Percentiles rank a stretch among this genome's conserved stretches.
Evolutionary conservation across 441 rosid species (phyloP).

Genomic region (Gossypium gossypioides): DNA sequence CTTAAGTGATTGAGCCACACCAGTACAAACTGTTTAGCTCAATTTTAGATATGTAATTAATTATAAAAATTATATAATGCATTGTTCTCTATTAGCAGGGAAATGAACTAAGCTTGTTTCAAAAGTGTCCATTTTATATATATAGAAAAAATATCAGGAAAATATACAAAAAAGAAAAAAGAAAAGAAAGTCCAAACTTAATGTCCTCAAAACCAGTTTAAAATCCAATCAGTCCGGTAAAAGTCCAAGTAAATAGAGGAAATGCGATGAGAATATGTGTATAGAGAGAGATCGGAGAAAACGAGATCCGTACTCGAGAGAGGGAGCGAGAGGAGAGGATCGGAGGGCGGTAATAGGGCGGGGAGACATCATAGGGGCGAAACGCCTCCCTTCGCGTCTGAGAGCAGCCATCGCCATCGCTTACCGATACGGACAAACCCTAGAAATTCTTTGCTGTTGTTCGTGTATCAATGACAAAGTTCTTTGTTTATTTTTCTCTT

Average conservation of each 20-base stretch:
- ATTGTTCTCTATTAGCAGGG: not conserved
- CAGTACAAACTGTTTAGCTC: not conserved
- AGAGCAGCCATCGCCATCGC: conserved; percentile 83
- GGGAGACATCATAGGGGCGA: conserved; percentile 49
- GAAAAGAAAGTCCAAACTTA: no score
- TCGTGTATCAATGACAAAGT: not conserved
- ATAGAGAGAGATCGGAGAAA: conserved; percentile 5
- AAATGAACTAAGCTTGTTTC: not conserved
- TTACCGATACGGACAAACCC: conserved; percentile 20
- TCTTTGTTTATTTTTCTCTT: not conserved
- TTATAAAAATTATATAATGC: not conserved
- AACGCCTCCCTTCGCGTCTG: conserved; percentile 81
- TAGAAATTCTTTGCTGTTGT: not conserved
- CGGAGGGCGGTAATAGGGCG: conserved; percentile 53
- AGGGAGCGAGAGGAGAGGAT: conserved; percentile 33
- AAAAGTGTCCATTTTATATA: not conserved
- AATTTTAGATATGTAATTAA: not conserved
- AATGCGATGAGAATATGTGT: not conserved
- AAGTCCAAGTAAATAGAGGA: not conserved
- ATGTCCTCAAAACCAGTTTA: not conserved
- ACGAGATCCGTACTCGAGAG: conserved; percentile 37
- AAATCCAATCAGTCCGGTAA: not conserved
- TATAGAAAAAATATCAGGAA: not conserved
- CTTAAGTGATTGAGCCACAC: not conserved
- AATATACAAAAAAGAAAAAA: not conserved